Evolutionary conservation across 1,139 yeast species (phyloP).

Genomic region (Candida frijolesensis): DNA sequence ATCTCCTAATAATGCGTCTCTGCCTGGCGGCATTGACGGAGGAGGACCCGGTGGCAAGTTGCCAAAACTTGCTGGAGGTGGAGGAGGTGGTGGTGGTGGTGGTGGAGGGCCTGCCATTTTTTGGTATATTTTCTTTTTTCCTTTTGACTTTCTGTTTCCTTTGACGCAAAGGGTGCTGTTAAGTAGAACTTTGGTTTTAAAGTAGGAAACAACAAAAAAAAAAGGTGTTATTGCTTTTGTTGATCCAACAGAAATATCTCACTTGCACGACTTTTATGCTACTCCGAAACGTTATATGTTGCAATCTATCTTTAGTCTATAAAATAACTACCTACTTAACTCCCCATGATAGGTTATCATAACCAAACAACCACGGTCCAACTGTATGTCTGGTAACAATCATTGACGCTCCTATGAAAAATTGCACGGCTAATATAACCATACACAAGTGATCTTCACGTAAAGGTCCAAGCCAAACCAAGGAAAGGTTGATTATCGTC

Average conservation of each 20-base stretch:
- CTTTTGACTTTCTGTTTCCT: background rate
- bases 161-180: background rate
- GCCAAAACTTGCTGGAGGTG: slow-evolving; percentile 32
- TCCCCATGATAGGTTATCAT: slow-evolving; percentile 69
- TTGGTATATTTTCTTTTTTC: background rate
- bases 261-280: background rate
- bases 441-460: slow-evolving; percentile 77
- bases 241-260: background rate
- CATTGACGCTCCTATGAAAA: slow-evolving; percentile 65
- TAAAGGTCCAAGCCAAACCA: slow-evolving; percentile 89
- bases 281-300: background rate
- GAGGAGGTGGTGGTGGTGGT: slow-evolving; percentile 33
- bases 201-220: background rate
- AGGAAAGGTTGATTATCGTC: slow-evolving; percentile 79
- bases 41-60: slow-evolving; percentile 29
- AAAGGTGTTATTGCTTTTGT: background rate
- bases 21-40: slow-evolving; percentile 45
- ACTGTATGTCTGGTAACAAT: slow-evolving; percentile 76
- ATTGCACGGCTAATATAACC: slow-evolving; percentile 61
- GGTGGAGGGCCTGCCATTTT: slow-evolving; percentile 20
- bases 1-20: slow-evolving; percentile 85
- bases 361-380: slow-evolving; percentile 86
- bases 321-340: slow-evolving; percentile 28
- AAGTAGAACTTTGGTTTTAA: background rate
- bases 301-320: background rate